Conservation (phyloP, 163 green algal genomes). For the Scenedesmus sp. region DNA sequence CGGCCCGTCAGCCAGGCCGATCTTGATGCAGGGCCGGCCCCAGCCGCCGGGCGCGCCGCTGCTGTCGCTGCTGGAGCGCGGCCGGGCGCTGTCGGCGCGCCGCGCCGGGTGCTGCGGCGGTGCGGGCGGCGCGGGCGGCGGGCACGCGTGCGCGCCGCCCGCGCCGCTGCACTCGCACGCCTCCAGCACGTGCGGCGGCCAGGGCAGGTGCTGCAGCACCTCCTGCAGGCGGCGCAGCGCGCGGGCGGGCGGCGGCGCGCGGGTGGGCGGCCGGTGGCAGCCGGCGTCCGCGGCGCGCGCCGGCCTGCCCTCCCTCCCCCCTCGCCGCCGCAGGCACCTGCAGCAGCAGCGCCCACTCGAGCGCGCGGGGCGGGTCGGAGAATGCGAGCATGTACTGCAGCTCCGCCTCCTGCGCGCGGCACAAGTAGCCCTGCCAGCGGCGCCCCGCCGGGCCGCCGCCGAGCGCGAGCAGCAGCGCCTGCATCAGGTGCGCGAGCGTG, state of each 20-base stretch:
- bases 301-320: too few species aligned
- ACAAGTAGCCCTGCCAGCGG: constrained; percentile 58
- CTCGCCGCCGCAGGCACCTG: too few species aligned
- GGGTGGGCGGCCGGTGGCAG: too few species aligned
- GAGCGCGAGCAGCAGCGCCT: constrained; percentile 9
- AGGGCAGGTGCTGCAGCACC: constrained; percentile 20
- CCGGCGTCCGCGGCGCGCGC: too few species aligned
- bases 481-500: neutral
- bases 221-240: constrained; percentile 40
- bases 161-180: neutral
- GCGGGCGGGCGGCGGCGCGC: neutral
- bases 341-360: constrained; percentile 60
- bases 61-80: too few species aligned
- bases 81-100: too few species aligned
- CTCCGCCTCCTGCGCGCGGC: constrained; percentile 53
- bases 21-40: constrained; percentile 16
- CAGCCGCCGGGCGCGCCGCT: neutral
- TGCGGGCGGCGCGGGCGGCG: too few species aligned
- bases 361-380: constrained; percentile 27
- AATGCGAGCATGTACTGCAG: constrained; percentile 66
- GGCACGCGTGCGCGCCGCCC: neutral
- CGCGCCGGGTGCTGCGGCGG: too few species aligned
- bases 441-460: constrained; percentile 15
- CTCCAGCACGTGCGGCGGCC: constrained; percentile 13
- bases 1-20: constrained; percentile 48